Base-by-base conservation (phyloP, 164 flowering plant species). In the Berberis vulgaris region DNA sequence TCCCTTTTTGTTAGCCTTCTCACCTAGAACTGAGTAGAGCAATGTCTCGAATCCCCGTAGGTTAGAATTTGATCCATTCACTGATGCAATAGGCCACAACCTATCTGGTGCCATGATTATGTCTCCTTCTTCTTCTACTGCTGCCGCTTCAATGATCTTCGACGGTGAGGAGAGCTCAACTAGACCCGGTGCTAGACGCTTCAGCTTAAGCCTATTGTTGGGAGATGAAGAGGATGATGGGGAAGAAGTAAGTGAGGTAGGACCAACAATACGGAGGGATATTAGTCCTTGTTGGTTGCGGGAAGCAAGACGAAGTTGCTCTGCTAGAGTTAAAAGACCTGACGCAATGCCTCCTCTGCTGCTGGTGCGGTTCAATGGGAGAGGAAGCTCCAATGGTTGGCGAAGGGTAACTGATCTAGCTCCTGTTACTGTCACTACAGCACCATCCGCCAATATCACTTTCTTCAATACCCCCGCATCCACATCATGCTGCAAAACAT, bases 391-490 rank as follows among this genome's bases (percentile, higher is more conserved):
- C 12, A 94, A 67, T 1, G 97, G 96, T 57, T 86, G 91, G 41
- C 99, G 86, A 54, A 94, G 78, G 78, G 91, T 91, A n/a, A 89
- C 96, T 6, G 97, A 89, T 77, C 89, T 77, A 2, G 99, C 99
- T 58, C 99, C 99, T 72, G 78, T 87, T 38, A 94, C 96, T 0
- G 97, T 91, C 42, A 94, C 96, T 45, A 83, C 88, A 1, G 97
- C 96, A 0, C 96, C 99, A n/a, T 91, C 96, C 2, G 96, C 93
- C 59, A 94, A 66, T 6, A 91, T 78, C 11, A 94, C 96, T 61
- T 91, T 91, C 80, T 80, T 89, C 80, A 91, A 68, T 7, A 81
- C 85, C 41, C 99, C 99, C 11, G 99, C 99, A 73, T 94, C 99
- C 68, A 94, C 99, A 57, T 94, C 99, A 71, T 94, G 95, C 97